These are phyloP conservation scores for Suhomyces atakaporum DNA, from an alignment of 1,139 yeast genomes.

Conservation along the genomic window DNA sequence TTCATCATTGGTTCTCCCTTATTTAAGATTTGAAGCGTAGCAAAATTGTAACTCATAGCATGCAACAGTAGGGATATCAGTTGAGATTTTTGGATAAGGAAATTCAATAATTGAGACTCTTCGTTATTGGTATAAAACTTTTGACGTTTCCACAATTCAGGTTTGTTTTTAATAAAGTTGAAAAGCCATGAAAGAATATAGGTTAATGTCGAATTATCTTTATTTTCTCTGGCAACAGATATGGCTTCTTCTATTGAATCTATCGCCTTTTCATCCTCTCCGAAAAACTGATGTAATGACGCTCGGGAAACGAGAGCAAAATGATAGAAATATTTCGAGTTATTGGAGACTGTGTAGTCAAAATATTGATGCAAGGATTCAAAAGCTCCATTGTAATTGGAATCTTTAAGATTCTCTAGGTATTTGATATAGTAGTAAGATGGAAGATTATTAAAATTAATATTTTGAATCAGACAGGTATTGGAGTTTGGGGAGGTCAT, in stretches of 20 bases:
- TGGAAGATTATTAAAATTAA: slow-evolving; percentile 54
- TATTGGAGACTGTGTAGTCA: slow-evolving; percentile 79
- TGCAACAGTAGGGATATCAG: slow-evolving; percentile 54
- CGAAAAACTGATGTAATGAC: slow-evolving; percentile 73
- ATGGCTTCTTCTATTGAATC: slow-evolving; percentile 87
- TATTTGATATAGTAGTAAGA: slow-evolving; percentile 66
- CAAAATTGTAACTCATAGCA: slow-evolving; percentile 61
- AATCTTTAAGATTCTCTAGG: slow-evolving; percentile 58
- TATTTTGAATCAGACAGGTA: slow-evolving; percentile 44
- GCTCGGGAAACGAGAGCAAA: slow-evolving; percentile 82
- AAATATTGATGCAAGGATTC: slow-evolving; percentile 76
- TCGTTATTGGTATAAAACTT: slow-evolving; percentile 43
- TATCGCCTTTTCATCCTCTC: slow-evolving; percentile 72
- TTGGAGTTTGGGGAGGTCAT: slow-evolving; percentile 49
- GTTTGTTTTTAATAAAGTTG: slow-evolving; percentile 67
- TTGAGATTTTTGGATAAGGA: slow-evolving; percentile 59
- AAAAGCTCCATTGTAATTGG: slow-evolving; percentile 74
- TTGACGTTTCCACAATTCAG: slow-evolving; percentile 51
- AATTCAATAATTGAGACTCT: slow-evolving; percentile 63
- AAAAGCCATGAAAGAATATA: slow-evolving; percentile 81
- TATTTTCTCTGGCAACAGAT: slow-evolving; percentile 82
- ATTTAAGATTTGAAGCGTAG: slow-evolving; percentile 53
- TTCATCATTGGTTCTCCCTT: slow-evolving; percentile 48
- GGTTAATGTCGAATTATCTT: slow-evolving; percentile 72
- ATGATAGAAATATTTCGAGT: slow-evolving; percentile 69